Percentiles rank a stretch among this genome's conserved stretches.
These are phyloP conservation scores for Simmondsia chinensis DNA, from an alignment of 148 eudicot species.

Conservation along the genomic window DNA sequence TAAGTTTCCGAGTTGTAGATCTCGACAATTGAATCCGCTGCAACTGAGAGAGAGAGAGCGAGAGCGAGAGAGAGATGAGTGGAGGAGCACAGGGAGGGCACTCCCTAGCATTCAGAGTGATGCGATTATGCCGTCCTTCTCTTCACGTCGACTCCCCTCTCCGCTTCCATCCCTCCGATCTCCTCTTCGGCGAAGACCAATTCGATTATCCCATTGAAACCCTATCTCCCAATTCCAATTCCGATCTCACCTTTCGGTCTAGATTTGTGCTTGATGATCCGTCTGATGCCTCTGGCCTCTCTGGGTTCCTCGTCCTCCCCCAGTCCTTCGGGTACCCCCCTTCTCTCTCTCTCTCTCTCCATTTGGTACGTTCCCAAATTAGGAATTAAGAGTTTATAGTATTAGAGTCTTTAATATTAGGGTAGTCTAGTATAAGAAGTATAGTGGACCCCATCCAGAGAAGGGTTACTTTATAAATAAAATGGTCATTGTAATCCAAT, in stretches of 20 bases:
- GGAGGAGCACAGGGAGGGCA: conserved; percentile 41
- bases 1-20: too few species aligned
- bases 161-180: conserved; percentile 70
- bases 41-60: too few species aligned
- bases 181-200: conserved; percentile 76
- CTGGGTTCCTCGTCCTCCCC: conserved; percentile 90
- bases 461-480: too few species aligned
- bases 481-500: too few species aligned
- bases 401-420: too few species aligned
- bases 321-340: conserved; percentile 72
- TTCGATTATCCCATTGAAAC: conserved; percentile 47
- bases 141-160: conserved; percentile 81
- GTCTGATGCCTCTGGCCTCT: conserved; percentile 57
- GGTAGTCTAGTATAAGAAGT: too few species aligned
- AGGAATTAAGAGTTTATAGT: too few species aligned
- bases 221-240: conserved; percentile 18
- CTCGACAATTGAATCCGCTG: too few species aligned
- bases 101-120: conserved; percentile 90
- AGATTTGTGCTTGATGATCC: conserved; percentile 57
- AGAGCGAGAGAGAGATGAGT: too few species aligned
- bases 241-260: conserved; percentile 58
- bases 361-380: too few species aligned
- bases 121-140: conserved; percentile 84
- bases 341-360: background rate
- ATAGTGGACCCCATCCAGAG: too few species aligned